These are phyloP conservation scores for Talaromyces atroroseus DNA, from an alignment of 2,329 filamentous ascomycete genomes.

Conservation along the genomic window DNA sequence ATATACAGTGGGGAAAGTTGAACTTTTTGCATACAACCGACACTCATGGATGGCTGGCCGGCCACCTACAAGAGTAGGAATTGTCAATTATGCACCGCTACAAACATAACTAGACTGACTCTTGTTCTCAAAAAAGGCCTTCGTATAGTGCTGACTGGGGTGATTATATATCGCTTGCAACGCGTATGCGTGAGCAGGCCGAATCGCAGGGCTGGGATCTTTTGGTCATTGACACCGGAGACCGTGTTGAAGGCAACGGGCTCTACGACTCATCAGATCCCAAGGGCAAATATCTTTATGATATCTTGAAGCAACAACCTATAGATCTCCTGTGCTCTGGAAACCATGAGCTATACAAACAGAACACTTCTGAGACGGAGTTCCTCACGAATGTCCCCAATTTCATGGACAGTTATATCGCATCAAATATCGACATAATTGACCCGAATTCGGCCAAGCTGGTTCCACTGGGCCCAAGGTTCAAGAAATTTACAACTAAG, in stretches of 20 bases:
- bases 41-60: constrained; percentile 91
- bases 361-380: constrained; percentile 71
- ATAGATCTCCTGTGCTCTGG: constrained; percentile 82
- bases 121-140: constrained; percentile 47
- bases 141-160: constrained; percentile 97
- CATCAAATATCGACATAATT: constrained; percentile 88
- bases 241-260: constrained; percentile 88
- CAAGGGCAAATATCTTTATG: constrained; percentile 82
- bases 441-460: constrained; percentile 65
- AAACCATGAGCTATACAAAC: constrained; percentile 91
- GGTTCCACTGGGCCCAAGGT: constrained; percentile 73
- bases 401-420: constrained; percentile 73
- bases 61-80: constrained; percentile 79
- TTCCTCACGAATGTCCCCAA: constrained; percentile 75
- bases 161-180: constrained; percentile 89
- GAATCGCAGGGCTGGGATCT: constrained; percentile 76
- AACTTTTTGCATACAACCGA: constrained; percentile 98
- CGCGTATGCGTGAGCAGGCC: constrained; percentile 72
- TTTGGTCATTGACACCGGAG: constrained; percentile 91
- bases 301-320: constrained; percentile 75
- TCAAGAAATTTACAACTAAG: constrained; percentile 85
- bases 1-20: constrained; percentile 85
- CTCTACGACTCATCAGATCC: constrained; percentile 86
- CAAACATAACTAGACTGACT: not conserved
- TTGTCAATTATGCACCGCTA: not conserved